These are phyloP conservation scores for Alternaria metachromatica DNA, from an alignment of 2,329 filamentous ascomycete genomes.

Conservation along the genomic window DNA sequence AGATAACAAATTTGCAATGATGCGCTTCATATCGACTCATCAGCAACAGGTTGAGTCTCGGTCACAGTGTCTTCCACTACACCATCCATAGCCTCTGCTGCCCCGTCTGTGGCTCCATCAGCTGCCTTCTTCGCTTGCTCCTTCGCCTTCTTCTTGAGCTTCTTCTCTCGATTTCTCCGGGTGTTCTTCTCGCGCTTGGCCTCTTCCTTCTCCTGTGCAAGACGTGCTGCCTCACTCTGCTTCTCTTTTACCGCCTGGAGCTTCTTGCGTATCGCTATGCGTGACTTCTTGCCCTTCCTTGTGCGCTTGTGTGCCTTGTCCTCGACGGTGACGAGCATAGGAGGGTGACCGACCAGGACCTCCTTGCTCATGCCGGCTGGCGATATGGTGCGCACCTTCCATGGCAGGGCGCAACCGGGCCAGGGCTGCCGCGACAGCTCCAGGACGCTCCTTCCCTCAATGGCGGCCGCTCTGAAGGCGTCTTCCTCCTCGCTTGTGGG, in stretches of 20 bases:
- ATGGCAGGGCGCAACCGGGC: constrained; percentile 45
- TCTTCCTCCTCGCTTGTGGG: constrained; percentile 28
- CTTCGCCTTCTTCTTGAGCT: constrained; percentile 46
- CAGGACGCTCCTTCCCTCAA: constrained; percentile 37
- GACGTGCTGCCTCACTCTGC: constrained; percentile 29
- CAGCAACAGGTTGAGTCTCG: background rate
- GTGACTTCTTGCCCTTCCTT: constrained; percentile 45
- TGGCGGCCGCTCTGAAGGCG: constrained; percentile 34
- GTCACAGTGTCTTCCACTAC: background rate
- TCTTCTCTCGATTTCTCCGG: constrained; percentile 47
- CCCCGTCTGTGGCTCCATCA: constrained; percentile 8
- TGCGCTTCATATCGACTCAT: background rate
- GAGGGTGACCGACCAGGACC: constrained; percentile 40
- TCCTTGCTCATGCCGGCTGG: constrained; percentile 38
- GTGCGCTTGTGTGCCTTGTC: constrained; percentile 33
- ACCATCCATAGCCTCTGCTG: background rate
- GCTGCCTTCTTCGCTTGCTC: constrained; percentile 42
- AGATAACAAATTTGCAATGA: background rate
- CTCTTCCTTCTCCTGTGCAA: constrained; percentile 42
- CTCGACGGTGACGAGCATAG: constrained; percentile 25
- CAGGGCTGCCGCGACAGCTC: constrained; percentile 40
- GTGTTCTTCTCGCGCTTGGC: constrained; percentile 46
- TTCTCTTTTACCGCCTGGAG: constrained; percentile 34
- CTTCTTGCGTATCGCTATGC: constrained; percentile 45
- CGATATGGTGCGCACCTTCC: constrained; percentile 43